Conservation (phyloP, 2,329 filamentous ascomycete species). For the Fusarium secorum region DNA sequence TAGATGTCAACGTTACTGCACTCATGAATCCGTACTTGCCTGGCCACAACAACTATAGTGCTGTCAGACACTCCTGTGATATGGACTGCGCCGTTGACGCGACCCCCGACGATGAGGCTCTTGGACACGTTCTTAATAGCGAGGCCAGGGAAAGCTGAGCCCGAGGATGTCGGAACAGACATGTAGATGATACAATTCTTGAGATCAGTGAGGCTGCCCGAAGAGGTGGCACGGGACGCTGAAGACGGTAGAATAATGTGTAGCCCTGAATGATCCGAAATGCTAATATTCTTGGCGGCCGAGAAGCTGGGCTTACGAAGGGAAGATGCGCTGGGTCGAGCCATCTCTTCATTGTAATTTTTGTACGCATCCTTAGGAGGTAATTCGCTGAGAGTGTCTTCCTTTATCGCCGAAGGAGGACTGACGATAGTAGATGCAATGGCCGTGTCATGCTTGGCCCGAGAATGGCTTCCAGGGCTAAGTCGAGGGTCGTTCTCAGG, state of each 20-base stretch:
- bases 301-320: constrained; percentile 71
- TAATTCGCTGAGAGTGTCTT: constrained; percentile 27
- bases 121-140: constrained; percentile 72
- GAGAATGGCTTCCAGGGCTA: constrained; percentile 47
- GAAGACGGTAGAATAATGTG: constrained; percentile 81
- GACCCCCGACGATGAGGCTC: constrained; percentile 79
- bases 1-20: constrained; percentile 85
- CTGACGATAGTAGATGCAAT: neutral
- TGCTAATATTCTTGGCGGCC: constrained; percentile 65
- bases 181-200: constrained; percentile 80
- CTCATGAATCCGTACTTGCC: constrained; percentile 94
- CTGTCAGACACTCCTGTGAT: constrained; percentile 78
- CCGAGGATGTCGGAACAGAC: constrained; percentile 66
- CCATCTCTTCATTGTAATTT: constrained; percentile 67
- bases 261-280: constrained; percentile 71
- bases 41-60: constrained; percentile 78
- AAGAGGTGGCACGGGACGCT: constrained; percentile 74
- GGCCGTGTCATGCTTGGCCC: constrained; percentile 37
- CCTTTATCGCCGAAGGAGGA: constrained; percentile 4
- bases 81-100: constrained; percentile 81
- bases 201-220: constrained; percentile 76
- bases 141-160: constrained; percentile 73
- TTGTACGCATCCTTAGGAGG: constrained; percentile 46
- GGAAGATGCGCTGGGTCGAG: constrained; percentile 47
- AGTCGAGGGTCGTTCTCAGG: constrained; percentile 55